Conservation (phyloP, 257 asterid genomes). For the Solanum chilense region DNA sequence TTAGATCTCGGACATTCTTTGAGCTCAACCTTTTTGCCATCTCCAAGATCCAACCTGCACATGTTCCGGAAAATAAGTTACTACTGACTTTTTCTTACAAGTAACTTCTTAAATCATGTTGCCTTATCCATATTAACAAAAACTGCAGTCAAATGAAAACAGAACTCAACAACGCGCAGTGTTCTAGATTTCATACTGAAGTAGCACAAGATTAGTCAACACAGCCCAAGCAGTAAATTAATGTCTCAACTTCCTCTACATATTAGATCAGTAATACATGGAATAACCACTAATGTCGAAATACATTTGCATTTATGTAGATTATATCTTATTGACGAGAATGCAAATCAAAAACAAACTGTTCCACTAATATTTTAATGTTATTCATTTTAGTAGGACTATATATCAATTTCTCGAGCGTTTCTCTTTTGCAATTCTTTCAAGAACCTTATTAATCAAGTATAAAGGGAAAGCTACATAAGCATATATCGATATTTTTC, state of each 20-base stretch:
- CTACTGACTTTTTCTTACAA: not conserved
- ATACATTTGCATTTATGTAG: not conserved
- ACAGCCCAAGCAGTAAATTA: not conserved
- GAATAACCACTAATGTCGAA: not conserved
- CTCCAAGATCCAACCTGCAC: conserved; percentile 94
- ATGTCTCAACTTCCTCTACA: not conserved
- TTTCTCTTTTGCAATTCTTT: not conserved
- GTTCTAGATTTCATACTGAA: not conserved
- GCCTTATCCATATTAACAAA: not conserved
- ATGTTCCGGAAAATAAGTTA: not conserved
- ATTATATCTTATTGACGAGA: not conserved
- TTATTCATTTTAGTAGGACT: not conserved
- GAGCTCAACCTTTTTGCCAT: conserved; percentile 79
- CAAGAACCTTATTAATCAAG: not conserved
- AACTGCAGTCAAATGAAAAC: not conserved
- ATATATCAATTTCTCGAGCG: not conserved
- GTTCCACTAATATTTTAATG: not conserved
- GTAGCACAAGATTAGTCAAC: not conserved
- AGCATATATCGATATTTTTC: not conserved
- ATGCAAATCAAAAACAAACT: not conserved
- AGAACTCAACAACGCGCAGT: not conserved
- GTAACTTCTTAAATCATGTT: not conserved
- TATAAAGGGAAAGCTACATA: not conserved
- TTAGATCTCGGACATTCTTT: conserved; percentile 70
- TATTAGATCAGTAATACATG: not conserved